Base-by-base conservation (phyloP, 2,329 filamentous ascomycete genomes). In the Venturia carpophila region DNA sequence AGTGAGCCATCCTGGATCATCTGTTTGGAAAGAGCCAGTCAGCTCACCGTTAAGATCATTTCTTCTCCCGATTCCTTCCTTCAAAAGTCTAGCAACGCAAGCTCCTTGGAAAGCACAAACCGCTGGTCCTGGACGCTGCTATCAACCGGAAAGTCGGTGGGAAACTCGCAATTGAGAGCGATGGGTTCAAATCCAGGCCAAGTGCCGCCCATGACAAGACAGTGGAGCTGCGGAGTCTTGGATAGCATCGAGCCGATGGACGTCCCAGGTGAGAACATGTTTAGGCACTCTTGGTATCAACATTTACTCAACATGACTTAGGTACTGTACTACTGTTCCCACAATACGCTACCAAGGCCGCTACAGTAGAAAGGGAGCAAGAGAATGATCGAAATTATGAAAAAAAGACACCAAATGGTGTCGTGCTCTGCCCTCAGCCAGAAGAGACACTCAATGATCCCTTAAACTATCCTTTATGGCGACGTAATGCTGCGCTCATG, bases 381-480 rank as follows among this genome's bases (percentile, higher is more conserved):
- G 34, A 27, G 6, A 64, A 11, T 17, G 63, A 55, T 21, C 27
- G 30, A 37, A n/a, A 5, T 24, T 10, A 61, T 42, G 60, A 45
- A 42, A 97, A 97, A 79, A 87, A 82, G 69, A 96, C 92, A 2
- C 77, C 82, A 42, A 88, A 96, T 73, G 92, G 92, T 19, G 91
- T 97, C 71, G 91, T 97, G 65, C 79, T 97, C 19, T 89, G 94
- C 0, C 93, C 93, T 0, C 93, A 97, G 73, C 93, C 93, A 0
- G 92, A 97, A 67, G 92, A 97, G 63, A 92, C 90, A 0, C 80
- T 83, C 63, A 97, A 97, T 69, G 93, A 97, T 71, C 93, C 93
- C 1, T 78, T 97, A 65, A 97, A 97, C 74, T 97, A 92, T 93
- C 87, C 90, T 0, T 78, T 82, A 7, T 91, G 90, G 87, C 84